Conservation (phyloP, 2,329 filamentous ascomycete species). For the Botryotinia globosa region DNA sequence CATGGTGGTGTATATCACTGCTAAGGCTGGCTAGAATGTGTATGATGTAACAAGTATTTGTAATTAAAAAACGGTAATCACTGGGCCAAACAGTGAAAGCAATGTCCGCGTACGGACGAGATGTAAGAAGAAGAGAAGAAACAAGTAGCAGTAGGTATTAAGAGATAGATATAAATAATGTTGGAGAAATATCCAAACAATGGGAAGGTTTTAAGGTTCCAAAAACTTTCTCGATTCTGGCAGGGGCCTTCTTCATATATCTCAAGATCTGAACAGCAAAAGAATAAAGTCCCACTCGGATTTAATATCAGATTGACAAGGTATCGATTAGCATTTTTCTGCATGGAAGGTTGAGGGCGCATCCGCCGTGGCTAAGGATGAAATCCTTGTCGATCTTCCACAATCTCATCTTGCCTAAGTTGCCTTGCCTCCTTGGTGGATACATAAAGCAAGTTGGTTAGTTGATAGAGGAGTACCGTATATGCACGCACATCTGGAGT, state of each 20-base stretch:
- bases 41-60: background rate
- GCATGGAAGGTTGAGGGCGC: slow-evolving; percentile 4
- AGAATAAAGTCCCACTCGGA: background rate
- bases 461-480: background rate
- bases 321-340: background rate
- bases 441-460: background rate
- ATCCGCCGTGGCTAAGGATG: background rate
- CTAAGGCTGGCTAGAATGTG: background rate
- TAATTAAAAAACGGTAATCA: background rate
- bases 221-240: background rate
- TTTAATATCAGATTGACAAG: slow-evolving; percentile 5
- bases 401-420: background rate
- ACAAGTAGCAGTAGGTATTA: slow-evolving; percentile 5
- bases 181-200: background rate
- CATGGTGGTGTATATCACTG: slow-evolving; percentile 4
- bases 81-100: background rate
- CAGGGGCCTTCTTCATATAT: slow-evolving; percentile 5
- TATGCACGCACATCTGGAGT: background rate
- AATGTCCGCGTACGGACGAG: slow-evolving; percentile 6
- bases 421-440: slow-evolving; percentile 1
- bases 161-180: slow-evolving; percentile 2
- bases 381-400: slow-evolving; percentile 9
- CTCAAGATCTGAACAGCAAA: background rate
- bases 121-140: no score
- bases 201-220: background rate